These are phyloP conservation scores for Opeltia flavorubescens DNA, from an alignment of 495 filamentous ascomycete genomes.

Conservation along the genomic window DNA sequence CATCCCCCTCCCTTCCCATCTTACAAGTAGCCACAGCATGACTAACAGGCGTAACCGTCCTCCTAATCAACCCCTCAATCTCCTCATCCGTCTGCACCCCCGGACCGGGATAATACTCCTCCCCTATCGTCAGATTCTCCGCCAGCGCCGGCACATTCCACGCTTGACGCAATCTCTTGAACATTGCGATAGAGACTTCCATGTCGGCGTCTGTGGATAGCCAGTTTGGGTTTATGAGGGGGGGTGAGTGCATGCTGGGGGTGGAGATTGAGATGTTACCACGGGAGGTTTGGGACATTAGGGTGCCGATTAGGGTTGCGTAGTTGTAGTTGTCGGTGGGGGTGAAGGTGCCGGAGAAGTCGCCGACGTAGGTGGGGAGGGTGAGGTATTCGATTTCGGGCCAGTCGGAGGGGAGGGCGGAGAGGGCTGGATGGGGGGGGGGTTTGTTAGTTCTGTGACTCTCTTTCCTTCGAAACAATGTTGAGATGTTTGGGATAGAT, in stretches of 20 bases:
- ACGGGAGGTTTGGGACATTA: constrained; percentile 30
- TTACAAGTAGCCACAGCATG: constrained; percentile 35
- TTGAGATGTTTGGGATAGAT: no score
- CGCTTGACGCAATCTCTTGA: constrained; percentile 36
- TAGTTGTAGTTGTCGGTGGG: not conserved
- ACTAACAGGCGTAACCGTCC: constrained; percentile 28
- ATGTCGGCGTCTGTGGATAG: constrained; percentile 20
- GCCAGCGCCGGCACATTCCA: constrained; percentile 29
- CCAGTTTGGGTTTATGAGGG: constrained; percentile 27
- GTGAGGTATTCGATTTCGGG: constrained; percentile 41
- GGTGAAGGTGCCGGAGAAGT: not conserved
- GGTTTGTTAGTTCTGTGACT: no score
- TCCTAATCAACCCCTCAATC: constrained; percentile 31
- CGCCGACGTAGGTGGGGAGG: constrained; percentile 1
- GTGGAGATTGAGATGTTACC: constrained; percentile 9
- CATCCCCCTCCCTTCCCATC: constrained; percentile 37
- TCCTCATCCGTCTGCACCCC: constrained; percentile 33
- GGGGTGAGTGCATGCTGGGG: not conserved
- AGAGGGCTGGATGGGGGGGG: constrained; percentile 17
- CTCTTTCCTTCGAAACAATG: no score
- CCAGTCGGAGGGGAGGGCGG: constrained; percentile 39
- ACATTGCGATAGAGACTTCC: constrained; percentile 37
- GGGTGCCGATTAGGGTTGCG: not conserved
- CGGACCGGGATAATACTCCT: constrained; percentile 36
- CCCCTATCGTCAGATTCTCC: constrained; percentile 26